Conservation (phyloP, 495 filamentous ascomycete genomes). For the Aspergillus diversus region DNA sequence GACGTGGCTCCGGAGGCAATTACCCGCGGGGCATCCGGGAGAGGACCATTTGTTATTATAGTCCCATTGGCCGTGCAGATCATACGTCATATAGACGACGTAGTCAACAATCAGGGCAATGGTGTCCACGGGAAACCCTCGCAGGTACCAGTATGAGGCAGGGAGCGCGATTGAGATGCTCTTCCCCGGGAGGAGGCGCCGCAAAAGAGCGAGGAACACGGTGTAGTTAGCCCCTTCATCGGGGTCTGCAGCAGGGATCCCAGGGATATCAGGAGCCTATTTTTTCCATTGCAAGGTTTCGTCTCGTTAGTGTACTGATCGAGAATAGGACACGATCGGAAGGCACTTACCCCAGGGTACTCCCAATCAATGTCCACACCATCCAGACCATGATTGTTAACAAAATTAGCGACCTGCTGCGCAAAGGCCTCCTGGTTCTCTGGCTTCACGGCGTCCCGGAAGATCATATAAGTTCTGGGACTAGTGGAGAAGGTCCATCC, state of each 20-base stretch:
- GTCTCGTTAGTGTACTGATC: too few relatives aligned
- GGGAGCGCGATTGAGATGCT: constrained; percentile 27
- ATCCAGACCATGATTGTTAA: constrained; percentile 36
- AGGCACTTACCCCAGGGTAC: too few relatives aligned
- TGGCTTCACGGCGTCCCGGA: constrained; percentile 33
- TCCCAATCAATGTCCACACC: constrained; percentile 50
- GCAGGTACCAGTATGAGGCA: constrained; percentile 38
- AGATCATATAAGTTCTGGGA: constrained; percentile 36
- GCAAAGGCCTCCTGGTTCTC: constrained; percentile 39
- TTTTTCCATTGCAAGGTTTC: too few relatives aligned
- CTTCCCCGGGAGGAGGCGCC: background rate
- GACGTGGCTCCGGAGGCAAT: constrained; percentile 43
- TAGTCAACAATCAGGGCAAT: constrained; percentile 34
- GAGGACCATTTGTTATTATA: constrained; percentile 6
- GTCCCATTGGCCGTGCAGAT: constrained; percentile 40
- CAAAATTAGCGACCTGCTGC: constrained; percentile 40
- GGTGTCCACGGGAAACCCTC: constrained; percentile 31
- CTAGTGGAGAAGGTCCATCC: constrained; percentile 51
- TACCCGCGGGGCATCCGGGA: constrained; percentile 31
- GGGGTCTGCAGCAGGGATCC: constrained; percentile 30
- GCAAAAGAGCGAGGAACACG: constrained; percentile 23
- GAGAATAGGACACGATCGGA: too few relatives aligned
- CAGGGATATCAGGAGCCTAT: constrained; percentile 43
- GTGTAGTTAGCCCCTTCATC: constrained; percentile 28
- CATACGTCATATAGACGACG: constrained; percentile 44